phyloP scores from a whole-genome alignment of 306 rosid genomes.

The Chamaecrista fasciculata region DNA sequence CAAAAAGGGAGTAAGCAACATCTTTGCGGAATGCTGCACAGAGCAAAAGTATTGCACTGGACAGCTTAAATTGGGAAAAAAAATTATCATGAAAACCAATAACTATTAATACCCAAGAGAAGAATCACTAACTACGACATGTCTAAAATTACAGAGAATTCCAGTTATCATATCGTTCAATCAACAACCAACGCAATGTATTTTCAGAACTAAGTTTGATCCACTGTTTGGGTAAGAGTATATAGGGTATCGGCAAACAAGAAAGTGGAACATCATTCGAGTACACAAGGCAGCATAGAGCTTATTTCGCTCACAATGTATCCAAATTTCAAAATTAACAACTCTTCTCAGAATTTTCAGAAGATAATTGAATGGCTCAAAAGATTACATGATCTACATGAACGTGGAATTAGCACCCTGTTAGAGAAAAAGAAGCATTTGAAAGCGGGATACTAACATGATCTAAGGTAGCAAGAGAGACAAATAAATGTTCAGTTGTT shows the following conservation, averaged over 20 bases:
- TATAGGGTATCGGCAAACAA: background rate
- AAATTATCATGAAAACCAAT: slow-evolving; percentile 2
- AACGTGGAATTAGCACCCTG: background rate
- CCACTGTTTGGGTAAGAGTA: background rate
- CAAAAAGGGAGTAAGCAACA: background rate
- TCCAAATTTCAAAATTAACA: background rate
- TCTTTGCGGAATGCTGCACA: background rate
- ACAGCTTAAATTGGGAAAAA: background rate
- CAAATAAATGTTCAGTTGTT: background rate
- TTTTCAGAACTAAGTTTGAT: background rate
- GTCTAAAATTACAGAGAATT: background rate
- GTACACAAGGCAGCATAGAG: background rate
- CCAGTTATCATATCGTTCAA: background rate
- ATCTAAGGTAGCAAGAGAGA: background rate
- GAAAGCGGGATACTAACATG: background rate
- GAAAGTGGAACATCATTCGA: background rate
- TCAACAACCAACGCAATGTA: slow-evolving; percentile 4
- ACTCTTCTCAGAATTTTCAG: slow-evolving; percentile 4
- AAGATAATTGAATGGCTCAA: background rate
- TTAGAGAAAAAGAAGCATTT: background rate
- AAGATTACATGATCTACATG: background rate
- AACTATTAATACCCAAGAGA: slow-evolving; percentile 11
- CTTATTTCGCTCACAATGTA: no score
- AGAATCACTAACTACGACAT: slow-evolving; percentile 2
- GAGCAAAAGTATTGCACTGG: slow-evolving; percentile 1